Percentiles rank a stretch among this genome's conserved stretches.
Evolutionary conservation across 192 early-diverging fungal genomes (phyloP).

Genomic region (Coemansia sp.): DNA sequence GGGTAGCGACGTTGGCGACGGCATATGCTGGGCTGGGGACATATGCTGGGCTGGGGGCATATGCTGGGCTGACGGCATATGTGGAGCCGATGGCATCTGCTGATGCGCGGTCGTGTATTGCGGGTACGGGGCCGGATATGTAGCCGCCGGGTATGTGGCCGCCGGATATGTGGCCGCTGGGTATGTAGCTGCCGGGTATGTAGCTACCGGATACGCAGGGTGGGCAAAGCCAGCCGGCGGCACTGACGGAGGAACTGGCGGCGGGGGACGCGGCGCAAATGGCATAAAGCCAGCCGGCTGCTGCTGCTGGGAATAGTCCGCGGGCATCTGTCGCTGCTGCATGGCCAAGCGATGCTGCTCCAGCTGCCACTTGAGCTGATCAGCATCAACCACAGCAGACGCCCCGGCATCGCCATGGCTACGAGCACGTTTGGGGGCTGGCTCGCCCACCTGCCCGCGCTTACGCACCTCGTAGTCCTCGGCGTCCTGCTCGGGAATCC

Average conservation of each 20-base stretch:
- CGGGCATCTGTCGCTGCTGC: slow-evolving; percentile 44
- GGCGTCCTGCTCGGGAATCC: slow-evolving; percentile 80
- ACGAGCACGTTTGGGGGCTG: slow-evolving; percentile 45
- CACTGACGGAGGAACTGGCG: neutral
- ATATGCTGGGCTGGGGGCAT: too few species aligned
- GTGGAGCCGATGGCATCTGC: too few species aligned
- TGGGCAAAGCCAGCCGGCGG: slow-evolving; percentile 2
- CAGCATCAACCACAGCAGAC: slow-evolving; percentile 32
- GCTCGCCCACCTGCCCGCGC: slow-evolving; percentile 53
- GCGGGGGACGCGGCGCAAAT: neutral
- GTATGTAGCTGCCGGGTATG: too few species aligned
- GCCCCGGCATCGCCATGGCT: slow-evolving; percentile 25
- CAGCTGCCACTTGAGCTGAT: slow-evolving; percentile 47
- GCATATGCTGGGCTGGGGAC: too few species aligned
- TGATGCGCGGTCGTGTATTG: too few species aligned
- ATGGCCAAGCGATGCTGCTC: slow-evolving; percentile 54
- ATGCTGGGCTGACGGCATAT: too few species aligned
- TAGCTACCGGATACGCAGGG: too few species aligned
- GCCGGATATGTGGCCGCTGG: too few species aligned
- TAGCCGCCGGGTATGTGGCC: too few species aligned
- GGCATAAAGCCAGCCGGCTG: slow-evolving; percentile 9
- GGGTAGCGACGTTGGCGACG: neutral
- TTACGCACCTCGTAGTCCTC: slow-evolving; percentile 59
- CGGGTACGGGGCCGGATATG: too few species aligned
- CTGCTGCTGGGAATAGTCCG: neutral